Evolutionary conservation across 768 basidiomycete species (phyloP), one percentile per base, ranked within the genome.

Genomic region (Roridomyces roridus): DNA sequence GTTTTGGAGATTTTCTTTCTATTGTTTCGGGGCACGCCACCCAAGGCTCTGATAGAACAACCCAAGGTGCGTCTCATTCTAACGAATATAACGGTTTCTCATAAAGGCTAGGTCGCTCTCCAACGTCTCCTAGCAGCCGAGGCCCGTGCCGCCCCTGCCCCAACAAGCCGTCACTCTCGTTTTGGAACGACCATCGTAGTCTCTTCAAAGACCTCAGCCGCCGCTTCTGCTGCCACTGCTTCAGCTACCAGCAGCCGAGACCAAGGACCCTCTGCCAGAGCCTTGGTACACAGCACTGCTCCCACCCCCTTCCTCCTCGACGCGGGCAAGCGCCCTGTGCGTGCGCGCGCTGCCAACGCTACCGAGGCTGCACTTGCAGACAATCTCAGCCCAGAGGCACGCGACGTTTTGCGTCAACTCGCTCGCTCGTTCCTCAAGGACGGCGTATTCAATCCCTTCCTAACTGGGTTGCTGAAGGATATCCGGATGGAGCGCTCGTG

Each of bases 131-230:
- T 99, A 15, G 88, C 86, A 4, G 74, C 80, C 29, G 97, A 99
- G 74, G 85, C 85, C 58, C 83, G 81, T 52, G 78, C 77, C 23
- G 78, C 84, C 0, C 80, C 85, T 44, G 75, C 75, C 34, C 74
- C 79, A 17, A 74, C 87, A 47, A 91, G 94, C 20, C 84, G 97
- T 28, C 97, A 99, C 74, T 94, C 94, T 23, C 87, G 96, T 44
- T 99, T 99, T 72, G 97, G 97, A 1, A 98, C 97, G 3, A 98
- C 96, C 9, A 88, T 98, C 61, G 77, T 89, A 20, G 88, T 99
- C 49, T 84, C 80, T 59, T 77, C 91, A 39, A 89, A 87, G 55
- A 70, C 86, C 14, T 82, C 80, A 60, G 70, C 78, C 74, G 49
- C 66, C 4, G 51, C 56, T 17, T 43, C 40, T 41, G 48, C 31